Evolutionary conservation across 306 rosid species (phyloP).

Genomic region (Sphenostylis stenocarpa): DNA sequence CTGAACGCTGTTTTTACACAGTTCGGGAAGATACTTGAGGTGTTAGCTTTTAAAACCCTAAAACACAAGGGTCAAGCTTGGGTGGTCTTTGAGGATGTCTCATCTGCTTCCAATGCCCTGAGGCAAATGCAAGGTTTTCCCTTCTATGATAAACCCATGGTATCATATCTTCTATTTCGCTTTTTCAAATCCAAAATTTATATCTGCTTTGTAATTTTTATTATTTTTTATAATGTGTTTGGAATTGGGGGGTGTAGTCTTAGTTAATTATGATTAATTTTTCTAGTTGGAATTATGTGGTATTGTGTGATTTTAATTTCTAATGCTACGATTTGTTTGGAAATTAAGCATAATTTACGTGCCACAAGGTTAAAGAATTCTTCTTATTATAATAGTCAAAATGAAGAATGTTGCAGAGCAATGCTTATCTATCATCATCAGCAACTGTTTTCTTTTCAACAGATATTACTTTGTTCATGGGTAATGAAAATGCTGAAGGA

Average conservation of each 20-base stretch:
- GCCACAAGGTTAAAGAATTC: background rate
- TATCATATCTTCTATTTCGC: conserved; percentile 30
- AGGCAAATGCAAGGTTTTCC: conserved; percentile 99
- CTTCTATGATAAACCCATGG: conserved; percentile 97
- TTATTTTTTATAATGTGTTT: background rate
- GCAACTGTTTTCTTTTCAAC: background rate
- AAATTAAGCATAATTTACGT: background rate
- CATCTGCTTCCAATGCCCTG: conserved; percentile 90
- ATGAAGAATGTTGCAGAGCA: background rate
- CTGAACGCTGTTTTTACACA: conserved; percentile 87
- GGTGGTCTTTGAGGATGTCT: conserved; percentile 87
- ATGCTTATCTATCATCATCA: background rate
- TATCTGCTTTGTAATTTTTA: background rate
- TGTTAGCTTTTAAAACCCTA: conserved; percentile 81
- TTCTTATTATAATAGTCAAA: background rate
- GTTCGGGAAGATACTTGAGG: conserved; percentile 95
- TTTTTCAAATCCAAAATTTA: background rate
- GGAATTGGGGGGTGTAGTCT: background rate
- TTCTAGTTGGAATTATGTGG: background rate
- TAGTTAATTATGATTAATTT: background rate
- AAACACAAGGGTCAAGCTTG: conserved; percentile 99
- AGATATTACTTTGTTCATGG: background rate
- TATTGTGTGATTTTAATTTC: background rate
- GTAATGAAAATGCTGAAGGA: background rate
- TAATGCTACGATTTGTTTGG: conserved; percentile 9